phyloP scores from a whole-genome alignment of 2,329 filamentous ascomycete species.

The Alternaria sp. region DNA sequence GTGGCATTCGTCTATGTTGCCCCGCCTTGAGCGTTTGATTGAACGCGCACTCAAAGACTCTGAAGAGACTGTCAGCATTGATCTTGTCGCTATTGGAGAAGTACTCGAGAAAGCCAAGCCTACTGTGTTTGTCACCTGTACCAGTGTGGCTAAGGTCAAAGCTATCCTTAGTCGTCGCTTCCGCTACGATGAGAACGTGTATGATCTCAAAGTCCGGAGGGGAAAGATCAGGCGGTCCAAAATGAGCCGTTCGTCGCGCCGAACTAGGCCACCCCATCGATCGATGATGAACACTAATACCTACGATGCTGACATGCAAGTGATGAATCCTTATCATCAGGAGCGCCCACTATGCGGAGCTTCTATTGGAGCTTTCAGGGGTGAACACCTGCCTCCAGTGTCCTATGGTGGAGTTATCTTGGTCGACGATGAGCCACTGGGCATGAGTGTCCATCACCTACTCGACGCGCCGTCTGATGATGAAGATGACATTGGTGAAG shows the following conservation, averaged over 20 bases:
- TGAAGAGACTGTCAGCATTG: conserved; percentile 80
- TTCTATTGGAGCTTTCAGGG: conserved; percentile 89
- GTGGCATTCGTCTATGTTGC: conserved; percentile 77
- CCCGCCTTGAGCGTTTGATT: conserved; percentile 75
- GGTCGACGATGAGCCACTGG: conserved; percentile 84
- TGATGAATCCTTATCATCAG: conserved; percentile 79
- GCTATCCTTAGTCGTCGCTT: conserved; percentile 75
- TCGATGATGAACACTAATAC: conserved; percentile 52
- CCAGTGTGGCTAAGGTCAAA: conserved; percentile 76
- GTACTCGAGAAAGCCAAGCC: conserved; percentile 71
- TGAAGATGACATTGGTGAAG: conserved; percentile 56
- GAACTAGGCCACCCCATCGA: conserved; percentile 46
- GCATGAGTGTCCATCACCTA: conserved; percentile 98
- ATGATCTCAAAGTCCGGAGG: conserved; percentile 75
- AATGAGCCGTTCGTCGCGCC: conserved; percentile 50
- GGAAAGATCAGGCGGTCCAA: conserved; percentile 73
- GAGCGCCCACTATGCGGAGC: conserved; percentile 82
- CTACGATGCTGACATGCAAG: conserved; percentile 51
- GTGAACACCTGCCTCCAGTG: conserved; percentile 87
- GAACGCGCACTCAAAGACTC: conserved; percentile 76
- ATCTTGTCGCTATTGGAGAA: conserved; percentile 77
- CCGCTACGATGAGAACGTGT: conserved; percentile 71
- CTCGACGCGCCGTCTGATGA: conserved; percentile 72
- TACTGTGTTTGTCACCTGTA: conserved; percentile 80
- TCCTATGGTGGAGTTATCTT: conserved; percentile 89